phyloP scores from a whole-genome alignment of 805 yeast genomes.

The Pichia membranifaciens region DNA sequence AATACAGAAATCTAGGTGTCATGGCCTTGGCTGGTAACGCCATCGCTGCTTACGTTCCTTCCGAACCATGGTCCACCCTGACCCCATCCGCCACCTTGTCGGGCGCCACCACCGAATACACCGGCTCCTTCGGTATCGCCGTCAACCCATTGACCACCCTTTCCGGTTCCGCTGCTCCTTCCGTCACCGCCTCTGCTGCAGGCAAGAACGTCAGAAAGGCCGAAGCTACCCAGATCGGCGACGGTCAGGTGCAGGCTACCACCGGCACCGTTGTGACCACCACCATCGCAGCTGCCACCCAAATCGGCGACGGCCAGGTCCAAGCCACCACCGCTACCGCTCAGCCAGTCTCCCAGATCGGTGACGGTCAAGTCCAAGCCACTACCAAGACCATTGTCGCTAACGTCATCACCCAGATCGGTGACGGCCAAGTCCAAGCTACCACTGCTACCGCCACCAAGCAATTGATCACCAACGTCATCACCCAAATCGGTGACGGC shows the following conservation, averaged over 20 bases:
- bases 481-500: slow-evolving; percentile 32
- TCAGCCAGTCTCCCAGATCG: slow-evolving; percentile 8
- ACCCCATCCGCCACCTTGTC: slow-evolving; percentile 51
- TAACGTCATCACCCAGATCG: not conserved
- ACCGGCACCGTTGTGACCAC: slow-evolving; percentile 32
- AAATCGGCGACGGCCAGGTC: slow-evolving; percentile 50
- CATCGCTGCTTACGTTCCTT: slow-evolving; percentile 57
- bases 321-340: slow-evolving; percentile 15
- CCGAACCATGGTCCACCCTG: slow-evolving; percentile 66
- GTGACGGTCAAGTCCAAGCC: slow-evolving; percentile 1
- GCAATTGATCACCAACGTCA: not conserved
- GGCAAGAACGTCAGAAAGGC: slow-evolving; percentile 14
- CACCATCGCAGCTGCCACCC: slow-evolving; percentile 34
- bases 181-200: slow-evolving; percentile 10
- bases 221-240: slow-evolving; percentile 29
- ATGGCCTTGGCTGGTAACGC: slow-evolving; percentile 45
- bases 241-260: slow-evolving; percentile 34
- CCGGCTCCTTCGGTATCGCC: slow-evolving; percentile 63
- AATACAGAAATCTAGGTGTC: slow-evolving; percentile 37
- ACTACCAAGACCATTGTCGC: not conserved
- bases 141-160: slow-evolving; percentile 40
- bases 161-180: slow-evolving; percentile 43
- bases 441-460: not conserved
- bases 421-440: slow-evolving; percentile 1
- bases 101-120: slow-evolving; percentile 50